A percentile compares a stretch with the other conserved stretches of the same genome.
Conservation (phyloP, 768 basidiomycete species). For the Daedaleopsis nitida region DNA sequence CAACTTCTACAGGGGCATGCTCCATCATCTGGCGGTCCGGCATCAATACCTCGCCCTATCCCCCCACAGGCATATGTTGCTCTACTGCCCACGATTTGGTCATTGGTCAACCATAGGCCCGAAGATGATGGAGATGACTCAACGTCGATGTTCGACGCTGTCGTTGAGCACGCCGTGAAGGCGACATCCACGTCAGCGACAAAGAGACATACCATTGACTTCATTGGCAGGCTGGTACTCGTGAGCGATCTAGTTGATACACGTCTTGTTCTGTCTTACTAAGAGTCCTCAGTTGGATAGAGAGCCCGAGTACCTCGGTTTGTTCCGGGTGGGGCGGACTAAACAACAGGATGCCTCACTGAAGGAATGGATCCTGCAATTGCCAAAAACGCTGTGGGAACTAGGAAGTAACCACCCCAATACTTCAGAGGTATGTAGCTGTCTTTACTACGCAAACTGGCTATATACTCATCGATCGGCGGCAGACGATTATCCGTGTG, state of each 20-base stretch:
- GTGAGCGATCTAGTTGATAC: constrained; percentile 42
- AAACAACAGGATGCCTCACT: constrained; percentile 37
- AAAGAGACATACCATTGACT: constrained; percentile 72
- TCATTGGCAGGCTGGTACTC: constrained; percentile 68
- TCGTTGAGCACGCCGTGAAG: constrained; percentile 66
- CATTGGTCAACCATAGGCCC: constrained; percentile 49
- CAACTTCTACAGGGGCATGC: constrained; percentile 57
- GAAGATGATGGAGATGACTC: constrained; percentile 20
- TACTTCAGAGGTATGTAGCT: constrained; percentile 56
- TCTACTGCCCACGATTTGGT: constrained; percentile 80
- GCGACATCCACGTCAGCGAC: constrained; percentile 59
- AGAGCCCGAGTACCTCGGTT: constrained; percentile 52
- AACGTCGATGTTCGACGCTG: constrained; percentile 48
- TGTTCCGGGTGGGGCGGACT: constrained; percentile 41
- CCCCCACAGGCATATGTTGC: constrained; percentile 59
- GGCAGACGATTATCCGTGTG: constrained; percentile 57
- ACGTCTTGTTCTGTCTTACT: too few species aligned
- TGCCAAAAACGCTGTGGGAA: constrained; percentile 89
- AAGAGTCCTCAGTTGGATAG: constrained; percentile 53
- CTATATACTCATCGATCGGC: neutral
- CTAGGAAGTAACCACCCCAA: constrained; percentile 56
- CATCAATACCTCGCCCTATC: constrained; percentile 48
- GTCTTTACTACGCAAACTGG: too few species aligned
- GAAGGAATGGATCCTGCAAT: constrained; percentile 68
- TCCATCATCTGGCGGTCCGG: constrained; percentile 8